A percentile compares a stretch with the other conserved stretches of the same genome.
Conservation (phyloP, 192 early-diverging fungal genomes). For the Coemansia sp. region DNA sequence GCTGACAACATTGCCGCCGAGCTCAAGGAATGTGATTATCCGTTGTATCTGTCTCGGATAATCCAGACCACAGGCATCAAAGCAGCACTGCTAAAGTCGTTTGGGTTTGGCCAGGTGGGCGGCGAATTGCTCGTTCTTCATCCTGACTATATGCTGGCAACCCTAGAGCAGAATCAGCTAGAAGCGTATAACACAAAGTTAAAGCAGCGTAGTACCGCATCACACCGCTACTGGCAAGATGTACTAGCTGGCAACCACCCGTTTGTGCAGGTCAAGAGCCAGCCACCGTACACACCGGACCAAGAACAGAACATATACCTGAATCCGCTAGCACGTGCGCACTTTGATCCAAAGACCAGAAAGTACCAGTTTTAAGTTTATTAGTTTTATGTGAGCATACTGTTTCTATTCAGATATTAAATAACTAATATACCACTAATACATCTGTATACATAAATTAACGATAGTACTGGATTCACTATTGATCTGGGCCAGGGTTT, state of each 20-base stretch:
- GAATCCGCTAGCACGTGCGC: slow-evolving; percentile 3
- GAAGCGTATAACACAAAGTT: slow-evolving; percentile 31
- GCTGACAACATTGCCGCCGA: slow-evolving; percentile 5
- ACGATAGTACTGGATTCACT: not conserved
- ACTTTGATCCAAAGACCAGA: not conserved
- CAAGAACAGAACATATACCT: slow-evolving; percentile 19
- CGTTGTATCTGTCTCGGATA: slow-evolving; percentile 68
- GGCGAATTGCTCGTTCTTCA: slow-evolving; percentile 83
- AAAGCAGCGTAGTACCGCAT: not conserved
- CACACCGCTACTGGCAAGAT: slow-evolving; percentile 15
- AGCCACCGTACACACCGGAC: slow-evolving; percentile 9
- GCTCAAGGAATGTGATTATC: not conserved
- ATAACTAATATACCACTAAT: not conserved
- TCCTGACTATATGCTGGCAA: slow-evolving; percentile 82
- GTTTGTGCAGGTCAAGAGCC: not conserved
- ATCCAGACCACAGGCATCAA: slow-evolving; percentile 85
- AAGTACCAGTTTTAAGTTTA: not conserved
- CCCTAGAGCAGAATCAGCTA: slow-evolving; percentile 68
- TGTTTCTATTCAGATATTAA: not conserved
- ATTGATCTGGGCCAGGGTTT: too few relatives aligned
- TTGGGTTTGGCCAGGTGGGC: slow-evolving; percentile 92
- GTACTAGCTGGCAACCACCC: too few relatives aligned
- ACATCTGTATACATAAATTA: too few relatives aligned
- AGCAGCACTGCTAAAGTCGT: slow-evolving; percentile 87
- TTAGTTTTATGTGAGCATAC: not conserved